These are phyloP conservation scores for Pisolithus marmoratus DNA, from an alignment of 768 basidiomycete species.

Conservation along the genomic window DNA sequence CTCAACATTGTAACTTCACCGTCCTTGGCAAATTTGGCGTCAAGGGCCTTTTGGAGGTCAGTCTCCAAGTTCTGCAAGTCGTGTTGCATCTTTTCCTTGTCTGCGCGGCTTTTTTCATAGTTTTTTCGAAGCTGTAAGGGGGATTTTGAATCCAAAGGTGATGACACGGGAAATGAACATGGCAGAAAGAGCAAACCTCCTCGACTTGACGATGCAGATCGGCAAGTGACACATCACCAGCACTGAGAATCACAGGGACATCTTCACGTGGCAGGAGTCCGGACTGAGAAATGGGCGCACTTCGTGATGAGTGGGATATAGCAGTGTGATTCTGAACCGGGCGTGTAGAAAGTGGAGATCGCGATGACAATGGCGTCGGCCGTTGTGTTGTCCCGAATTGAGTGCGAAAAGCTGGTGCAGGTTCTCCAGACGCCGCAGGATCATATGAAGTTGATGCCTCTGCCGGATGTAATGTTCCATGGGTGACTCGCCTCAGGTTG, in stretches of 20 bases:
- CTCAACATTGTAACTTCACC: slow-evolving; percentile 68
- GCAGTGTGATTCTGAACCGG: slow-evolving; percentile 1
- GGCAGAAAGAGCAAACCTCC: slow-evolving; percentile 35
- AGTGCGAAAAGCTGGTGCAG: slow-evolving; percentile 8
- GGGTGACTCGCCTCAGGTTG: slow-evolving; percentile 8
- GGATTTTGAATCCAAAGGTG: slow-evolving; percentile 5
- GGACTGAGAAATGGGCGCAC: slow-evolving; percentile 9
- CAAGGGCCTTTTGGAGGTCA: slow-evolving; percentile 42
- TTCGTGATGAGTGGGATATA: slow-evolving; percentile 17
- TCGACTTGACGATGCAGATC: slow-evolving; percentile 35
- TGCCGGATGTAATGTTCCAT: slow-evolving; percentile 7
- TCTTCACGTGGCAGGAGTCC: slow-evolving; percentile 3
- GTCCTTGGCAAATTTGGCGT: slow-evolving; percentile 52
- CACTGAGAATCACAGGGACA: background rate
- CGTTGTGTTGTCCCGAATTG: slow-evolving; percentile 8
- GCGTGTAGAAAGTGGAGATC: slow-evolving; percentile 13
- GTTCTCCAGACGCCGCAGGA: slow-evolving; percentile 9
- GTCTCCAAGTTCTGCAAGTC: slow-evolving; percentile 38
- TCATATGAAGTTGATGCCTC: slow-evolving; percentile 4
- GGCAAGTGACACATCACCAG: slow-evolving; percentile 6
- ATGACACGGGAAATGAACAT: background rate
- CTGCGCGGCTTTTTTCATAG: slow-evolving; percentile 39
- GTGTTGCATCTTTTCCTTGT: slow-evolving; percentile 32
- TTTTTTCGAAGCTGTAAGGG: slow-evolving; percentile 43
- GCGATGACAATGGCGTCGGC: slow-evolving; percentile 4